Evolutionary conservation across 1,284 basidiomycete species (phyloP).

Genomic region (Afroboletus lepidellus): DNA sequence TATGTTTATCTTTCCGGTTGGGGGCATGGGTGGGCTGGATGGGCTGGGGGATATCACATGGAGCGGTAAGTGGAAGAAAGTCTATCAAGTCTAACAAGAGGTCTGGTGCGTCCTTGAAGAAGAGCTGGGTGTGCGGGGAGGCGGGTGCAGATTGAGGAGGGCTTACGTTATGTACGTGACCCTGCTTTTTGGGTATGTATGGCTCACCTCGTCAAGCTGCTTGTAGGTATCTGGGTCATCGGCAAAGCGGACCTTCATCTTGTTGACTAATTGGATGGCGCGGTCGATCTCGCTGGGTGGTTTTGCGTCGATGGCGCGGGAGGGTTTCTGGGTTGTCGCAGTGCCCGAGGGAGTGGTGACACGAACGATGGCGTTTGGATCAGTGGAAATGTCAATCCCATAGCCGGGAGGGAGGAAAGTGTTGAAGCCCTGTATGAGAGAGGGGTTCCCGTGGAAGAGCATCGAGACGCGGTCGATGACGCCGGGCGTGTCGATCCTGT

Average conservation of each 20-base stretch:
- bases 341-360: conserved; percentile 93
- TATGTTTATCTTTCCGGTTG: too few relatives aligned
- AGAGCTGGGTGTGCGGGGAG: conserved; percentile 47
- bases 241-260: conserved; percentile 95
- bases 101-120: conserved; percentile 93
- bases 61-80: conserved; percentile 70
- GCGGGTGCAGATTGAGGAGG: neutral
- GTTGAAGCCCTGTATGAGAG: conserved; percentile 98
- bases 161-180: conserved; percentile 84
- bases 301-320: conserved; percentile 46
- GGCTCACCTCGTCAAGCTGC: conserved; percentile 95
- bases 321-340: conserved; percentile 53
- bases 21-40: neutral
- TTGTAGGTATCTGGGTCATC: conserved; percentile 96
- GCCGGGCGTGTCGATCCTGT: conserved; percentile 96
- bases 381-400: conserved; percentile 87
- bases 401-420: conserved; percentile 97
- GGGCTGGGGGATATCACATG: conserved; percentile 36
- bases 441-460: conserved; percentile 91
- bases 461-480: conserved; percentile 97
- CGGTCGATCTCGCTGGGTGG: conserved; percentile 91
- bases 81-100: conserved; percentile 95
- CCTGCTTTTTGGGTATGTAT: conserved; percentile 97
- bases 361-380: conserved; percentile 83
- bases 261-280: conserved; percentile 97